Percentiles rank a stretch among this genome's conserved stretches.
Evolutionary conservation across 345 rosid species (phyloP).

Genomic region (Tarenaya hassleriana): DNA sequence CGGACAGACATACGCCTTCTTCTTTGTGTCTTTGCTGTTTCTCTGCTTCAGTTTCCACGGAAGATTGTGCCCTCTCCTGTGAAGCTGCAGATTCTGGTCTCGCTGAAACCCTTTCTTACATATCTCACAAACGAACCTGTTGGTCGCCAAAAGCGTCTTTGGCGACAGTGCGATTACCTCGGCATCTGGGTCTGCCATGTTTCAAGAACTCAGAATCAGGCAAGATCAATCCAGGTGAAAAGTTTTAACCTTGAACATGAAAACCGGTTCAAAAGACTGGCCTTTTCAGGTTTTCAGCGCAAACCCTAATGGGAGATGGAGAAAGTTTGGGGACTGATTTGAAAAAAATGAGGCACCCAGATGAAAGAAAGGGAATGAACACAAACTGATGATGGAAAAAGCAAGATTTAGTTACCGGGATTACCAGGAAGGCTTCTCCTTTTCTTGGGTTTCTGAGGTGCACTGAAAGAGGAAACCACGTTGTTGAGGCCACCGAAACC

Average conservation of each 20-base stretch:
- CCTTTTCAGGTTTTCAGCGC: not conserved
- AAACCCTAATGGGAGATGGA: slow-evolving; percentile 19
- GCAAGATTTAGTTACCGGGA: slow-evolving; percentile 45
- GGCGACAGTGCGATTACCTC: slow-evolving; percentile 93
- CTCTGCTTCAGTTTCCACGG: slow-evolving; percentile 95
- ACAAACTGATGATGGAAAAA: not conserved
- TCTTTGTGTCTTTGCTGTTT: slow-evolving; percentile 42
- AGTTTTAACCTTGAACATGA: too few relatives aligned
- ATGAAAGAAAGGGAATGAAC: not conserved
- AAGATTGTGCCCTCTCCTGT: slow-evolving; percentile 90
- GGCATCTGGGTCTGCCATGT: slow-evolving; percentile 70
- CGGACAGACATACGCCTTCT: slow-evolving; percentile 34
- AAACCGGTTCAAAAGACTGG: not conserved
- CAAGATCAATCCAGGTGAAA: not conserved
- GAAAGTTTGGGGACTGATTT: slow-evolving; percentile 4
- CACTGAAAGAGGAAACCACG: slow-evolving; percentile 28
- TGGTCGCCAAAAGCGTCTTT: slow-evolving; percentile 65
- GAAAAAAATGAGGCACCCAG: not conserved
- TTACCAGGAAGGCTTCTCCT: slow-evolving; percentile 87
- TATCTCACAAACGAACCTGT: slow-evolving; percentile 91
- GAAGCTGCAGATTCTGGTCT: slow-evolving; percentile 94
- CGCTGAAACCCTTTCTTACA: slow-evolving; percentile 93
- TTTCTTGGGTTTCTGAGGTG: slow-evolving; percentile 56
- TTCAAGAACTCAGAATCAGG: slow-evolving; percentile 9
- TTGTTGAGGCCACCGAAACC: slow-evolving; percentile 43